Percentiles rank a stretch among this genome's conserved stretches.
phyloP scores from a whole-genome alignment of 2,329 filamentous ascomycete genomes.

The Sporothrix protearum region DNA sequence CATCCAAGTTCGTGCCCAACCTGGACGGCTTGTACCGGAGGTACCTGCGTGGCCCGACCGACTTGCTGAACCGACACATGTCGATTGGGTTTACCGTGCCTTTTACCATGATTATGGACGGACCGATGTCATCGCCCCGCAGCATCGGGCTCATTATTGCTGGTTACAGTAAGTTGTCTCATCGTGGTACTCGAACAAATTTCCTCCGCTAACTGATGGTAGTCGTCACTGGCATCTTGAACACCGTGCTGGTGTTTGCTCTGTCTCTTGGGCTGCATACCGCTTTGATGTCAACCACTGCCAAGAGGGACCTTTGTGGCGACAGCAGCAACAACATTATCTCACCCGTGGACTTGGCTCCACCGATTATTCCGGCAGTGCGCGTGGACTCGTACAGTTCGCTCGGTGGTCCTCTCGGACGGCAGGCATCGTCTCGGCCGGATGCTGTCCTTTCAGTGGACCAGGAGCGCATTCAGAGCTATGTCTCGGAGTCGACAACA shows the following conservation, averaged over 20 bases:
- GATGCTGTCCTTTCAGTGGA: neutral
- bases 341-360: neutral
- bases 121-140: conserved; percentile 34
- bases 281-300: conserved; percentile 20
- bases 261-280: conserved; percentile 33
- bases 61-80: conserved; percentile 51
- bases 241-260: conserved; percentile 33
- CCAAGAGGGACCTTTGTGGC: neutral
- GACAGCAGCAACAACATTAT: neutral
- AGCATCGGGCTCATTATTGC: conserved; percentile 43
- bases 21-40: conserved; percentile 33
- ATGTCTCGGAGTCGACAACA: conserved; percentile 29
- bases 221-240: conserved; percentile 37
- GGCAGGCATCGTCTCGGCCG: neutral
- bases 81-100: conserved; percentile 51
- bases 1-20: conserved; percentile 26
- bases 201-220: neutral
- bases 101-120: conserved; percentile 45
- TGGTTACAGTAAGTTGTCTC: conserved; percentile 42
- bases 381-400: conserved; percentile 13
- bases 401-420: neutral
- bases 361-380: neutral
- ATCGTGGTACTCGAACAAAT: neutral
- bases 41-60: conserved; percentile 36
- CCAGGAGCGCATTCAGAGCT: conserved; percentile 24